Evolutionary conservation across 805 yeast species (phyloP), one percentile per base, ranked within the genome.

Genomic region (Cyberlindnera galapagoensis): DNA sequence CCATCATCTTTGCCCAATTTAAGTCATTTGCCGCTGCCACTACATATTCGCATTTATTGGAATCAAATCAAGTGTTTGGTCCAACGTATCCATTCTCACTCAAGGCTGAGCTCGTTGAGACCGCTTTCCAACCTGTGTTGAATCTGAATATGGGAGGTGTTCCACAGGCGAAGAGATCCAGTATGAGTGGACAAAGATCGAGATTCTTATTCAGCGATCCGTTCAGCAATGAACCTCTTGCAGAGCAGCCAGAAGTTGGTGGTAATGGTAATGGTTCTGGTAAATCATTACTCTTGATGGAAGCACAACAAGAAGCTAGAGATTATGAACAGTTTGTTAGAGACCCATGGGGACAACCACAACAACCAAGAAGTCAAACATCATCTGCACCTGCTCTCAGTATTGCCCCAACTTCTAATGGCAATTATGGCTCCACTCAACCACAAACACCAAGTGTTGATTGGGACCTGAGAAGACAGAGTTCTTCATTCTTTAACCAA

Each of bases 121-220:
- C 42, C 6, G 27, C 46, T 8, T 39, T 34, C 34, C 46, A 39
- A 15, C 38, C 44, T 8, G 31, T 38, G 7, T 24, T 46, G 13
- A 38, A 41, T 17, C 18, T 44, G 30, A 43, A 47, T 12, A n/a
- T n/a, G n/a, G n/a, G n/a, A n/a, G 25, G 53, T 35, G 32, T 51
- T 24, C 60, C 62, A 24, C 31, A 53, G 23, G 62, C 63, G 20
- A 71, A 72, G 49, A 63, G 80, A 46, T 74, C 76, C 31, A 66
- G 76, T 12, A 53, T 72, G 29, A 74, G 74, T 22, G 62, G 65
- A 35, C 80, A 74, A 49, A 60, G 83, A 43, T 76, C 83, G n/a
- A 65, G 85, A 44, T 78, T 80, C 47, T 62, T 80, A 23, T 80
- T 80, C 50, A 70, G 78, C 43, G 86, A 79, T 49, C 84, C 85